Evolutionary conservation across 345 rosid species (phyloP).

Genomic region (Citrus hindsii): DNA sequence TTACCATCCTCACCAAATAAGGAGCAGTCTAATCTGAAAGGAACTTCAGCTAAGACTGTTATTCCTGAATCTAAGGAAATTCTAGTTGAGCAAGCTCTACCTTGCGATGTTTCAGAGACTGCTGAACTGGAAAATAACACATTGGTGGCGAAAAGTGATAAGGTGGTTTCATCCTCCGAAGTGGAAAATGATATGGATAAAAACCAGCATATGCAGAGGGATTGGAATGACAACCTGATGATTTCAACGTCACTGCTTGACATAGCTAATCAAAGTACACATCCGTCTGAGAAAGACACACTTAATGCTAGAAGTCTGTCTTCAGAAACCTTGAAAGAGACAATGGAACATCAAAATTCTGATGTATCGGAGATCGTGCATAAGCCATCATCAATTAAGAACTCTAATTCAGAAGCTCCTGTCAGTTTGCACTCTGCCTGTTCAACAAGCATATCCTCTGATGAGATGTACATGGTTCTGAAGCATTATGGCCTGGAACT

Average conservation of each 20-base stretch:
- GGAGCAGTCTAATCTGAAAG: constrained; percentile 16
- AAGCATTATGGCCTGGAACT: constrained; percentile 38
- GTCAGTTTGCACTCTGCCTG: not conserved
- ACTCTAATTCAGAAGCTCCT: constrained; percentile 20
- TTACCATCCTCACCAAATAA: constrained; percentile 27
- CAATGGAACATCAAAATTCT: constrained; percentile 14
- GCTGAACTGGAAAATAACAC: constrained; percentile 11
- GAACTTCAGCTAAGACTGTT: constrained; percentile 16
- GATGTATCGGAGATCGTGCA: constrained; percentile 16
- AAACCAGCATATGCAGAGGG: constrained; percentile 13
- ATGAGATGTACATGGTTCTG: constrained; percentile 36
- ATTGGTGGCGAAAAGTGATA: constrained; percentile 1
- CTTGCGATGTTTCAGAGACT: constrained; percentile 16
- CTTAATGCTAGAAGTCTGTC: constrained; percentile 11
- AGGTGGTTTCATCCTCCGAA: constrained; percentile 7
- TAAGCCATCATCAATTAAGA: constrained; percentile 2
- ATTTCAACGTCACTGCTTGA: constrained; percentile 15
- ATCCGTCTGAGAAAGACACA: constrained; percentile 8
- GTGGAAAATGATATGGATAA: constrained; percentile 18
- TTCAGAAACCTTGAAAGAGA: constrained; percentile 14
- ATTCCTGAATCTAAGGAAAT: constrained; percentile 20
- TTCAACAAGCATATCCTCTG: constrained; percentile 27
- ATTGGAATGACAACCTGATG: constrained; percentile 2
- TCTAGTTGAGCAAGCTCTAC: constrained; percentile 15
- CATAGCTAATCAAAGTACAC: constrained; percentile 12